Evolutionary conservation across 768 basidiomycete genomes (phyloP).

Genomic region (Porphyrellus cyaneotinctus): DNA sequence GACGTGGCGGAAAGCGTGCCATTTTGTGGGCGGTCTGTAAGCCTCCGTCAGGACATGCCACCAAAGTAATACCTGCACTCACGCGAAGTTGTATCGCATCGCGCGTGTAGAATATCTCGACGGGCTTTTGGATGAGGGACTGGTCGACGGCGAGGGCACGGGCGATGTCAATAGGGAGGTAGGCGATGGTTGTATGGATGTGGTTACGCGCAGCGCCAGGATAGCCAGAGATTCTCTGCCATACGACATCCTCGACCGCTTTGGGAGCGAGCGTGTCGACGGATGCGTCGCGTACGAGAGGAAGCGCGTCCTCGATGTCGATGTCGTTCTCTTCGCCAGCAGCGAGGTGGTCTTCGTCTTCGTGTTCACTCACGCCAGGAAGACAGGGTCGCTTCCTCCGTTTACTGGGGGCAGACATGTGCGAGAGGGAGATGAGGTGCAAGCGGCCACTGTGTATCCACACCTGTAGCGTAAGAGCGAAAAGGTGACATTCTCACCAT

Average conservation of each 20-base stretch:
- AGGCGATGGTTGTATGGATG: slow-evolving; percentile 72
- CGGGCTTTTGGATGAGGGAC: slow-evolving; percentile 75
- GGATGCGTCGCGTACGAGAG: slow-evolving; percentile 50
- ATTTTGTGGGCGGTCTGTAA: slow-evolving; percentile 82
- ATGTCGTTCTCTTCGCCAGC: slow-evolving; percentile 47
- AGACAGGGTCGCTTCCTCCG: slow-evolving; percentile 45
- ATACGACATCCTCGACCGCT: slow-evolving; percentile 61
- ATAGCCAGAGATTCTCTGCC: slow-evolving; percentile 74
- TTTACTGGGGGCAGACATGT: slow-evolving; percentile 64
- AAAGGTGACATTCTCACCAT: slow-evolving; percentile 32
- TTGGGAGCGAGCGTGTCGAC: slow-evolving; percentile 57
- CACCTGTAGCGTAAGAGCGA: slow-evolving; percentile 53
- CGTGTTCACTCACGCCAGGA: slow-evolving; percentile 40
- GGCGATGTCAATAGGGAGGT: slow-evolving; percentile 77
- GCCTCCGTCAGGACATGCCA: slow-evolving; percentile 1
- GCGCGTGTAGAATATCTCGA: slow-evolving; percentile 92
- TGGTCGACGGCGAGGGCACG: slow-evolving; percentile 62
- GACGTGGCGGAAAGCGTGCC: slow-evolving; percentile 80
- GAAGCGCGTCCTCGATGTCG: slow-evolving; percentile 57
- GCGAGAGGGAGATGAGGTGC: slow-evolving; percentile 81
- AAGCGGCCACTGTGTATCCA: slow-evolving; percentile 84
- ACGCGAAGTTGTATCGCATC: slow-evolving; percentile 89
- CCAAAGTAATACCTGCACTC: slow-evolving; percentile 26
- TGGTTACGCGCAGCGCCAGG: slow-evolving; percentile 62
- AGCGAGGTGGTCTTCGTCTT: slow-evolving; percentile 45